Conservation (phyloP, 2,329 filamentous ascomycete species). For the Sporothrix mexicana region DNA sequence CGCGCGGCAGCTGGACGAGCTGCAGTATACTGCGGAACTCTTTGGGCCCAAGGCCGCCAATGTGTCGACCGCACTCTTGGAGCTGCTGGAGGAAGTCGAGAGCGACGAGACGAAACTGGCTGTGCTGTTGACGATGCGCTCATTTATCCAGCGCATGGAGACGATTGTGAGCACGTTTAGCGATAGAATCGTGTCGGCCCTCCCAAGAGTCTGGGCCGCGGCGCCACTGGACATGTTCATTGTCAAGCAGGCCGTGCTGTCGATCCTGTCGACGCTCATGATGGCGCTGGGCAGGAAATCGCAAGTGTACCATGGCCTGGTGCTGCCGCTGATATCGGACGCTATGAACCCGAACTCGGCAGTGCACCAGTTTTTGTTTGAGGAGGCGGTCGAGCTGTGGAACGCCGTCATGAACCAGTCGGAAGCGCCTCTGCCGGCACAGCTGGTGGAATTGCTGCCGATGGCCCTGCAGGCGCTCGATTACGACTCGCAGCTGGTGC, state of each 20-base stretch:
- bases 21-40: conserved; percentile 74
- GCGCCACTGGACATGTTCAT: conserved; percentile 82
- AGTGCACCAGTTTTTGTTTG: conserved; percentile 80
- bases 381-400: conserved; percentile 93
- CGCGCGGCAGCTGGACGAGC: conserved; percentile 82
- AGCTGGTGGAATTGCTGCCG: conserved; percentile 68
- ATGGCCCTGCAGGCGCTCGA: conserved; percentile 69
- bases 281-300: conserved; percentile 81
- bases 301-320: conserved; percentile 75
- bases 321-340: conserved; percentile 81
- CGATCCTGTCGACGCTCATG: conserved; percentile 83
- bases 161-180: conserved; percentile 70
- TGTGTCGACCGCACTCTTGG: conserved; percentile 74
- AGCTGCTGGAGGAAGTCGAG: conserved; percentile 78
- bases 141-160: conserved; percentile 82
- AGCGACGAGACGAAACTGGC: conserved; percentile 89
- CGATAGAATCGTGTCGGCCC: conserved; percentile 78
- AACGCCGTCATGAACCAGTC: conserved; percentile 72
- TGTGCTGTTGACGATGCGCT: conserved; percentile 82
- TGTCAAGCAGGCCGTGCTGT: conserved; percentile 91
- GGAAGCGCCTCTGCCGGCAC: conserved; percentile 63
- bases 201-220: conserved; percentile 83
- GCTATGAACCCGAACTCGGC: conserved; percentile 79
- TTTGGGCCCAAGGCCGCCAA: conserved; percentile 80
- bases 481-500: conserved; percentile 67